Evolutionary conservation across 169 alveolate species (phyloP).

Genomic region (Cryptosporidium tyzzeri): DNA sequence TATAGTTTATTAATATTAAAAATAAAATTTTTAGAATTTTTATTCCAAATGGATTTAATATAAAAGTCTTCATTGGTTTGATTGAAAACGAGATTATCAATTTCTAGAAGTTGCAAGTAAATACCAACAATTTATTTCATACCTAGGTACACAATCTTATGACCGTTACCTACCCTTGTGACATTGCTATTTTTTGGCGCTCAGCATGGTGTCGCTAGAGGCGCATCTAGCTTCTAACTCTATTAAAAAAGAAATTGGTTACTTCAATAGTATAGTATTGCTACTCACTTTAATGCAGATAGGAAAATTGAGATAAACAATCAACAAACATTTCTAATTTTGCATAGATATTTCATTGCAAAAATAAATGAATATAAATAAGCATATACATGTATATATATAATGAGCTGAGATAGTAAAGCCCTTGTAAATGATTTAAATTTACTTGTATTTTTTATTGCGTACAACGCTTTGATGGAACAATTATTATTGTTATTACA

Average conservation of each 20-base stretch:
- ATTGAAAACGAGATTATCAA: neutral
- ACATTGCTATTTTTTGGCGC: neutral
- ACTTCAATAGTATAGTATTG: neutral
- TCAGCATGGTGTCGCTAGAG: neutral
- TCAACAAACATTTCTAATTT: too few relatives aligned
- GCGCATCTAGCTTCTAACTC: neutral
- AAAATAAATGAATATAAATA: too few relatives aligned
- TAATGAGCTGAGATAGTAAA: neutral
- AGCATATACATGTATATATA: too few relatives aligned
- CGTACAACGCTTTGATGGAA: neutral
- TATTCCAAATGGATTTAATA: conserved; percentile 1
- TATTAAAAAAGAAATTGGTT: too few relatives aligned
- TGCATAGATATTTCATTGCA: neutral
- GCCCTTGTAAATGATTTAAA: too few relatives aligned
- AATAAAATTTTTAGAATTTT: neutral
- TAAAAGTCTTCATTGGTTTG: neutral
- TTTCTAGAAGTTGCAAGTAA: neutral
- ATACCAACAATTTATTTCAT: neutral
- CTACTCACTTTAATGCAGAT: neutral
- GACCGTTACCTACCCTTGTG: conserved; percentile 7
- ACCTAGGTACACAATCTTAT: neutral
- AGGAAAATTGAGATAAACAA: too few relatives aligned
- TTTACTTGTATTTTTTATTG: too few relatives aligned
- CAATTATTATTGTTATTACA: neutral
- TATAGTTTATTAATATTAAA: neutral